Evolutionary conservation across 306 rosid genomes (phyloP), one percentile per base, ranked within the genome.

Genomic region (Trifolium repens): DNA sequence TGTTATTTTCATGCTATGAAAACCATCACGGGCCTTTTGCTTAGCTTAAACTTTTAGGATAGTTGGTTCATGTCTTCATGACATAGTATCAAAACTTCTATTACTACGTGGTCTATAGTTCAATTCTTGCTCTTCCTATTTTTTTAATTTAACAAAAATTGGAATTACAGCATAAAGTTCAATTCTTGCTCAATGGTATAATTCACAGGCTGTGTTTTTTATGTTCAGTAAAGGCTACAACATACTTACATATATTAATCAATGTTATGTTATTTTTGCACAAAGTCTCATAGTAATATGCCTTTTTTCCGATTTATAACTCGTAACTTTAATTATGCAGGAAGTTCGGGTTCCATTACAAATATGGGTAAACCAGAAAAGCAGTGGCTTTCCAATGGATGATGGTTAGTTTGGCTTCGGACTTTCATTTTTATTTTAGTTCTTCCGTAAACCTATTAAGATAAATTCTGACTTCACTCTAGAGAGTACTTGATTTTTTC

Each of bases 311-410:
- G 58, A 72, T 34, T 69, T 59, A 65, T 39, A 63, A 75, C 53
- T 71, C 72, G 80, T 67, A 60, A 79, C 78, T 83, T 12, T 7
- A 80, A 22, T 44, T 69, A 49, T 89, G 46, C 87, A 96, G 99
- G 99, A 96, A 88, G 90, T 85, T 74, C 98, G 98, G 50, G 73
- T 86, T 75, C 98, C 97, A 34, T 82, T 96, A 75, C 99, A 92
- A 80, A 85, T 92, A 80, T 92, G 99, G 98, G 93, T 89, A 50
- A 83, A 86, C 84, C 94, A 90, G 88, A 92, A 96, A 87, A 87
- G 85, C 80, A 88, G 78, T 68, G 93, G 92, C 72, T 77, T 88
- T 88, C 83, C 76, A 24, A 72, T 73, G 77, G 97, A 88, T 76
- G 96, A 89, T 72, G 89, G 97, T 85, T 79, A 80, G 83, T 82